A percentile compares a stretch with the other conserved stretches of the same genome.
Evolutionary conservation across 768 basidiomycete species (phyloP).

Genomic region (Boletus insuetus): DNA sequence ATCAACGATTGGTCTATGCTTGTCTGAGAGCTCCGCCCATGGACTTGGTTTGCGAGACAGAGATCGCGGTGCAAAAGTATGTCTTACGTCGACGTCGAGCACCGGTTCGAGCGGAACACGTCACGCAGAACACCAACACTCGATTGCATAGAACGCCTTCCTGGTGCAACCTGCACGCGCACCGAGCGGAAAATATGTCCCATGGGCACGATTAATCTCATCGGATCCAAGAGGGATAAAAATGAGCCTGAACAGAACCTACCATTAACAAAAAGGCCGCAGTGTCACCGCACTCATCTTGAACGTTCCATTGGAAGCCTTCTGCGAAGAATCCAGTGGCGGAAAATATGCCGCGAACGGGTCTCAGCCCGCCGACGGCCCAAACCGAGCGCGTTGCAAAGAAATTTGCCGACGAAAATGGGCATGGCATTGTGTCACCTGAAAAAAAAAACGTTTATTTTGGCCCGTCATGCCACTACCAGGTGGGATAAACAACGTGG

Average conservation of each 20-base stretch:
- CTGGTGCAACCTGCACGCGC: background rate
- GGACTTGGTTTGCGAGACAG: background rate
- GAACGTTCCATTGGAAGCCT: slow-evolving; percentile 25
- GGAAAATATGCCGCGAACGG: slow-evolving; percentile 12
- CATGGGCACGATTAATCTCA: background rate
- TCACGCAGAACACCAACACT: background rate
- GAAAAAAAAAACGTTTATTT: background rate
- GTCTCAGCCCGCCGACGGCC: background rate
- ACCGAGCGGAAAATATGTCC: background rate
- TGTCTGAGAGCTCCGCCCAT: background rate
- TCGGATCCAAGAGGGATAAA: background rate
- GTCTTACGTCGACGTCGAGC: background rate
- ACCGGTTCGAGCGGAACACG: background rate
- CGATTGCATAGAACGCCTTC: background rate
- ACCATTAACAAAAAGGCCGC: background rate
- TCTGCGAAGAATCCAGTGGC: slow-evolving; percentile 11
- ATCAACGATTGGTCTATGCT: slow-evolving; percentile 2
- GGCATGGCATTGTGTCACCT: background rate
- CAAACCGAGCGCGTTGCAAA: slow-evolving; percentile 11
- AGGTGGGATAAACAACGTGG: slow-evolving; percentile 12
- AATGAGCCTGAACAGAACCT: background rate
- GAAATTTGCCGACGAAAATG: background rate
- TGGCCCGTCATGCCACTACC: background rate
- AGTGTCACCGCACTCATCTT: slow-evolving; percentile 3
- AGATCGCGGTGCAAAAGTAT: background rate